Percentiles rank a stretch among this genome's conserved stretches.
Evolutionary conservation across 768 basidiomycete genomes (phyloP).

Genomic region (Pleurotus cornucopiae): DNA sequence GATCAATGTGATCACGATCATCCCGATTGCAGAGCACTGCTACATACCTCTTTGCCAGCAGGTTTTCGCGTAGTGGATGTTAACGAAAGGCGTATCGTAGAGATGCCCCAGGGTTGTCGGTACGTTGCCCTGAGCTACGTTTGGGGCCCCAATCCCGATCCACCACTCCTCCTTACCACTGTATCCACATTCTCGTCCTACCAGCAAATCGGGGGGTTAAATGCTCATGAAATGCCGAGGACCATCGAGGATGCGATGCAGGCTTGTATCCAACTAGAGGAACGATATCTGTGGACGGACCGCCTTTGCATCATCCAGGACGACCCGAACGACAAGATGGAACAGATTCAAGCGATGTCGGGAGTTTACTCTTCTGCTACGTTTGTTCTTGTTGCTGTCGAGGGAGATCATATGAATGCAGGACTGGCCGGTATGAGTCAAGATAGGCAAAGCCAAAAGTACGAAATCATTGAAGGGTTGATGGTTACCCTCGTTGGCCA

Average conservation of each 20-base stretch:
- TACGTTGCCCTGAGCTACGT: slow-evolving; percentile 4
- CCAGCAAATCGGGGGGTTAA: background rate
- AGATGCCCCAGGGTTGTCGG: background rate
- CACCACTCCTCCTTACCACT: background rate
- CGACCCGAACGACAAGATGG: background rate
- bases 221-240: background rate
- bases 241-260: slow-evolving; percentile 4
- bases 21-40: background rate
- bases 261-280: background rate
- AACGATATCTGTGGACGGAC: background rate
- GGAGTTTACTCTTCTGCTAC: background rate
- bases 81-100: background rate
- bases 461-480: background rate
- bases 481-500: background rate
- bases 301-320: slow-evolving; percentile 6
- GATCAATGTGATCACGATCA: background rate
- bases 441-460: background rate
- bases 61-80: slow-evolving; percentile 1
- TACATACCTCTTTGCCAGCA: background rate
- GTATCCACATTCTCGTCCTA: background rate
- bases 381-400: background rate
- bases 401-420: slow-evolving; percentile 1
- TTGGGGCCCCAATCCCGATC: background rate
- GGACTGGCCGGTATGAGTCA: background rate
- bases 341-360: slow-evolving; percentile 4